These are phyloP conservation scores for Acanthamoeba triangularis DNA, from an alignment of 208 protist genomes.

Conservation along the genomic window DNA sequence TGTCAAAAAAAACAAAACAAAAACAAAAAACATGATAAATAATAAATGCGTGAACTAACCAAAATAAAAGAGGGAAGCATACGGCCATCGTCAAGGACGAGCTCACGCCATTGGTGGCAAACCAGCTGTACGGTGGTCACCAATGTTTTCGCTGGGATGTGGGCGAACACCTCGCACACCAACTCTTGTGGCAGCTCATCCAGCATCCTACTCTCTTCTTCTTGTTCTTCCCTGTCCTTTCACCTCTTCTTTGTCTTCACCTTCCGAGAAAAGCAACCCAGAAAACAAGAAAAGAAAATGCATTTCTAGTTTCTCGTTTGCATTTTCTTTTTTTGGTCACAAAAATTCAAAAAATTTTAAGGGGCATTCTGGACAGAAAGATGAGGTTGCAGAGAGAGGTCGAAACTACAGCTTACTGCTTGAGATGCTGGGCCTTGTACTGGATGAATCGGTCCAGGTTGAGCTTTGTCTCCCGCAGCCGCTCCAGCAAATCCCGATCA, in stretches of 20 bases:
- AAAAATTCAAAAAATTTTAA: no score
- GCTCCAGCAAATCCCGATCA: conserved; percentile 39
- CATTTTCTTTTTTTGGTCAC: no score
- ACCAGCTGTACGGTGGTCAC: neutral
- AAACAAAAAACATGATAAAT: no score
- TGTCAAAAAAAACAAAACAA: no score
- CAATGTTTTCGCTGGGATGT: neutral
- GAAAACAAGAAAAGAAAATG: no score
- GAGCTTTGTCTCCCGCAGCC: conserved; percentile 58
- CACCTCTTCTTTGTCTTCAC: no score
- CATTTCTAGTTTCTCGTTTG: no score
- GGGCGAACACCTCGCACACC: neutral
- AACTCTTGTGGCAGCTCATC: neutral
- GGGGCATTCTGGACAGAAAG: no score
- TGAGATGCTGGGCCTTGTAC: conserved; percentile 66
- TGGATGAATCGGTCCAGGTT: conserved; percentile 72
- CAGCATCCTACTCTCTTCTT: no score
- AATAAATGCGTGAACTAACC: no score
- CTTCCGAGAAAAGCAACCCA: no score
- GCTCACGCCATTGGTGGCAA: neutral
- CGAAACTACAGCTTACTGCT: neutral
- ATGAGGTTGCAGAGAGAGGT: neutral
- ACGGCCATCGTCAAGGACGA: neutral
- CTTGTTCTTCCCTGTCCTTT: no score
- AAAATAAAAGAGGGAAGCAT: neutral